phyloP scores from a whole-genome alignment of 2,329 filamentous ascomycete genomes.

The Fusarium odoratissimum region DNA sequence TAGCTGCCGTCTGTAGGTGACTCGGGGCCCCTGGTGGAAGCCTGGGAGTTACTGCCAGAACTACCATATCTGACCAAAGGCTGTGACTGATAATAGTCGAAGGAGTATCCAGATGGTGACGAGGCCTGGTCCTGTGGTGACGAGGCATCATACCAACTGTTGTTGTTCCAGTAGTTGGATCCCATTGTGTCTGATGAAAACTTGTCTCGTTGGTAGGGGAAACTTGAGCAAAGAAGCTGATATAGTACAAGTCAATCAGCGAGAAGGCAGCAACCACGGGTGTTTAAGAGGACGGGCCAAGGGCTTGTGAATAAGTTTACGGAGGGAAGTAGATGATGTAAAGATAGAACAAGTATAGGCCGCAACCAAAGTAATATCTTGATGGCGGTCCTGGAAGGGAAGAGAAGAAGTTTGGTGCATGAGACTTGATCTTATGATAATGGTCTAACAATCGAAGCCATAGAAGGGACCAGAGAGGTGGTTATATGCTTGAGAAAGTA shows the following conservation, averaged over 20 bases:
- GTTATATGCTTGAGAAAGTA: slow-evolving; percentile 32
- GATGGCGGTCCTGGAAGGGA: slow-evolving; percentile 30
- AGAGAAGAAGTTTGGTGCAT: slow-evolving; percentile 27
- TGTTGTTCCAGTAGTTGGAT: slow-evolving; percentile 26
- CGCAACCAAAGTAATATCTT: slow-evolving; percentile 30
- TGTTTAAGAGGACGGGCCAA: slow-evolving; percentile 30
- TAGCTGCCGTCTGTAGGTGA: slow-evolving; percentile 42
- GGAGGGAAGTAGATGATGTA: background rate
- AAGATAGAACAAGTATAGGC: slow-evolving; percentile 26
- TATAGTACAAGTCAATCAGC: slow-evolving; percentile 7
- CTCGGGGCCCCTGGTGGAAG: slow-evolving; percentile 40
- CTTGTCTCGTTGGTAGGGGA: background rate
- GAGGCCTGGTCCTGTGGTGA: slow-evolving; percentile 36
- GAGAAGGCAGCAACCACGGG: slow-evolving; percentile 5
- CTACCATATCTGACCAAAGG: slow-evolving; percentile 46
- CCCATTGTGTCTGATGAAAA: slow-evolving; percentile 23
- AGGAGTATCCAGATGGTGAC: slow-evolving; percentile 34
- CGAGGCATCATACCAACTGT: slow-evolving; percentile 25
- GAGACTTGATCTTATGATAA: slow-evolving; percentile 21
- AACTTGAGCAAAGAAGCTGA: background rate
- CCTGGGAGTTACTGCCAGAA: slow-evolving; percentile 47
- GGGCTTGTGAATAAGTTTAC: slow-evolving; percentile 10
- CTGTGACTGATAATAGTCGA: slow-evolving; percentile 40
- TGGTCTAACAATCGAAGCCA: background rate
- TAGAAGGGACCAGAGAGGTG: slow-evolving; percentile 3